Evolutionary conservation across 208 protist genomes (phyloP), one percentile per base, ranked within the genome.

Genomic region (Wallacemonas sp.): DNA sequence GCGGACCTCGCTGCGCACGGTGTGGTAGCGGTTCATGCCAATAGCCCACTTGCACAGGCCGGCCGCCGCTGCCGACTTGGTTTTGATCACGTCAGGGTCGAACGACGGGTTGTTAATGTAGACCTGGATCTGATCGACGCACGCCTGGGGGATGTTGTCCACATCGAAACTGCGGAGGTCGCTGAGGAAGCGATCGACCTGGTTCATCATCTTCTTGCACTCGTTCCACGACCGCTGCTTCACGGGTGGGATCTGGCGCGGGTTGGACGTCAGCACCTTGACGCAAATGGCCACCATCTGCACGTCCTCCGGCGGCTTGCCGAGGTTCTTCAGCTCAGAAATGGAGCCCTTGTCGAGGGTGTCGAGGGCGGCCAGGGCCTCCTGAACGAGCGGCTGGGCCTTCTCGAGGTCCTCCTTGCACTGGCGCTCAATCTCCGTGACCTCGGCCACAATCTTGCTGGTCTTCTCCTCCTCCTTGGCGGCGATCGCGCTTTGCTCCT

Each of bases 291-390:
- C 95, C 11, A 99, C 97, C 83, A 97, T 97, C 57, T 94, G 89
- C 38, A 99, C 97, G 70, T 97, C 92, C 1, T 90, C 83, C 44
- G 97, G 95, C 38, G 98, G 98, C 70, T 97, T 98, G 44, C 89
- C 90, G 25, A 99, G 89, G 57, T 98, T 98, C 79, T 99, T 99
- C 39, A 99, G 83, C 86, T 99, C 98, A 12, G 92, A 88, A 33
- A 99, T 93, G 49, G 97, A 96, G 8, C 92, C 94, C 72, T 99
- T 99, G 77, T 99, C 96, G n/a, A 99, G 83, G 18, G 94, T 98
- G 77, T 99, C 89, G 31, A 99, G 89, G 3, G 98, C 98, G 0
- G 87, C 94, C 20, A 98, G 77, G 2, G 98, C 98, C 65, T 97
- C 92, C 66, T 96, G 81, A 18, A 99, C 92, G 14, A 97, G 77